Evolutionary conservation across 2,329 filamentous ascomycete genomes (phyloP).

Genomic region (Hypoxylon sp.): DNA sequence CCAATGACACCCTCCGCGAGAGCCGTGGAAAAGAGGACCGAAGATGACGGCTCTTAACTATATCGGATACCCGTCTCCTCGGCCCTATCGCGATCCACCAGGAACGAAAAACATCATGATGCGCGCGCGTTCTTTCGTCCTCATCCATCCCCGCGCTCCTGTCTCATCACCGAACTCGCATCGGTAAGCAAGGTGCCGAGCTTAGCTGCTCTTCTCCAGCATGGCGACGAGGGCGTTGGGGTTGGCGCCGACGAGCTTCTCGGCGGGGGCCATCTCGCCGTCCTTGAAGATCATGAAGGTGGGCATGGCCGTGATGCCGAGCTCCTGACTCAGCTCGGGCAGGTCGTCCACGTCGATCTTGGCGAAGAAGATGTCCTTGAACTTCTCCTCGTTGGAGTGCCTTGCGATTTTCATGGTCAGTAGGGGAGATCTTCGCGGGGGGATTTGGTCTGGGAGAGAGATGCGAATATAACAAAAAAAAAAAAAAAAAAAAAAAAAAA

Average conservation of each 20-base stretch:
- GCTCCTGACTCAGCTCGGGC: constrained; percentile 75
- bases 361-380: constrained; percentile 74
- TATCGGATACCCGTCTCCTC: constrained; percentile 13
- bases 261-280: constrained; percentile 75
- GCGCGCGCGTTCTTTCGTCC: background rate
- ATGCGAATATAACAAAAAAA: too few species aligned
- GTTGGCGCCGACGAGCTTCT: constrained; percentile 82
- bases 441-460: background rate
- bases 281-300: constrained; percentile 87
- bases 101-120: too few species aligned
- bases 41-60: constrained; percentile 1
- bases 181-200: too few species aligned
- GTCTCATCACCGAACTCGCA: background rate
- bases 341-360: constrained; percentile 92
- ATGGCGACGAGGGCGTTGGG: constrained; percentile 67
- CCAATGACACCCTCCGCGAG: background rate
- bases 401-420: constrained; percentile 48
- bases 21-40: background rate
- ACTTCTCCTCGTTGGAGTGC: constrained; percentile 64
- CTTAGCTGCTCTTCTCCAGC: constrained; percentile 42
- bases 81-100: background rate
- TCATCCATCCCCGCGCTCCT: background rate
- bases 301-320: constrained; percentile 89
- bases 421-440: background rate
- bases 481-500: too few species aligned